Percentiles rank a stretch among this genome's conserved stretches.
Conservation (phyloP, 768 basidiomycete species). For the Favolaschia claudopus region DNA sequence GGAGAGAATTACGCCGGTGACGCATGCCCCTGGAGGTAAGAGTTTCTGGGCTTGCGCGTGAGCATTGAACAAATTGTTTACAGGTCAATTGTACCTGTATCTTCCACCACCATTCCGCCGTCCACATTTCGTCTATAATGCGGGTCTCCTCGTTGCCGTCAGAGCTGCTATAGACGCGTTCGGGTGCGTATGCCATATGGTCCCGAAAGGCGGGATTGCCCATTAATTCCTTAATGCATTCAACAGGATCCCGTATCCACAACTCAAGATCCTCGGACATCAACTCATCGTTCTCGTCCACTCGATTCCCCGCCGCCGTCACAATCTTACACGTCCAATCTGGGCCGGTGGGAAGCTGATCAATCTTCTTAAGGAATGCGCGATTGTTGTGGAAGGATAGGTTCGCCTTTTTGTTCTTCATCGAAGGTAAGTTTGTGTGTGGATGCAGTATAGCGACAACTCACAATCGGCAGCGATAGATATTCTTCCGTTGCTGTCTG, state of each 20-base stretch:
- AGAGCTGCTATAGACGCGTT: slow-evolving; percentile 22
- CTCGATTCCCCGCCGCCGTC: slow-evolving; percentile 14
- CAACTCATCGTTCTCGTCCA: slow-evolving; percentile 12
- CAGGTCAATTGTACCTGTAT: not conserved
- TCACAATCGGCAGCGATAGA: slow-evolving; percentile 25
- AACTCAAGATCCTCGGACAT: slow-evolving; percentile 23
- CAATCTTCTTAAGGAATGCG: slow-evolving; percentile 26
- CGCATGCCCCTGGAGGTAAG: slow-evolving; percentile 4
- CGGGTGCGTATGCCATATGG: slow-evolving; percentile 30
- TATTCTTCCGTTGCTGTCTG: slow-evolving; percentile 30
- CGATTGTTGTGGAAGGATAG: slow-evolving; percentile 29
- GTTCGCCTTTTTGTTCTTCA: not conserved
- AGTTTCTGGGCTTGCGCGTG: too few species aligned
- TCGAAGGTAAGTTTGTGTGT: not conserved
- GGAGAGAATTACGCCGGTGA: slow-evolving; percentile 36
- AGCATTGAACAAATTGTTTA: too few species aligned
- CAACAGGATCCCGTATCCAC: slow-evolving; percentile 27
- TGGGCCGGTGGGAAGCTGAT: slow-evolving; percentile 22
- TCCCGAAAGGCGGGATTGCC: slow-evolving; percentile 33
- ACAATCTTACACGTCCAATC: slow-evolving; percentile 30
- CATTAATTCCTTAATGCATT: slow-evolving; percentile 26
- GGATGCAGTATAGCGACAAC: not conserved
- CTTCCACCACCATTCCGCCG: slow-evolving; percentile 3
- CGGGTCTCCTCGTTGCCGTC: not conserved
- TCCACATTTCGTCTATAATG: slow-evolving; percentile 10